These are phyloP conservation scores for Neopestalotiopsis rosae DNA, from an alignment of 2,329 filamentous ascomycete species.

Conservation along the genomic window DNA sequence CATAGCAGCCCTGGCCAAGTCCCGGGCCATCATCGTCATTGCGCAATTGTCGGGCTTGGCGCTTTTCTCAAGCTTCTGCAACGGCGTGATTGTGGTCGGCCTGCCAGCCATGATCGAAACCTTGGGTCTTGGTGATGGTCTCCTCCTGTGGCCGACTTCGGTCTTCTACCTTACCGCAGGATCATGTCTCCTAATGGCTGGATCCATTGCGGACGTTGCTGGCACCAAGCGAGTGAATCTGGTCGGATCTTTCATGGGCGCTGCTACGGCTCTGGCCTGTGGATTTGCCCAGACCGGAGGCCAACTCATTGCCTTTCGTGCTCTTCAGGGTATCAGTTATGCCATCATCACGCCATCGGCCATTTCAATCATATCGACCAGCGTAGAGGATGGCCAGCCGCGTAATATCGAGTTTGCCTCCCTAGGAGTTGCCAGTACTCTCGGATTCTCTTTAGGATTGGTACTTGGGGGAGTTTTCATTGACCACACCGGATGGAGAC, in stretches of 20 bases:
- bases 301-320: slow-evolving; percentile 14
- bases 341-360: background rate
- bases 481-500: slow-evolving; percentile 37
- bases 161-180: slow-evolving; percentile 2
- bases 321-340: slow-evolving; percentile 3
- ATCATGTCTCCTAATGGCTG: slow-evolving; percentile 2
- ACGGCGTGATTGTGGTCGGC: slow-evolving; percentile 8
- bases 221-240: background rate
- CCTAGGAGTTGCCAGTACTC: background rate
- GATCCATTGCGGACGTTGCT: slow-evolving; percentile 6
- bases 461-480: slow-evolving; percentile 35
- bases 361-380: slow-evolving; percentile 13
- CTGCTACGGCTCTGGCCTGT: background rate
- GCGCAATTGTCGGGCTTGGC: background rate
- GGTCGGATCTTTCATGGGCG: background rate
- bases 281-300: slow-evolving; percentile 8
- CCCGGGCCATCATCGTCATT: slow-evolving; percentile 4
- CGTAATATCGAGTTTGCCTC: slow-evolving; percentile 11
- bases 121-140: background rate
- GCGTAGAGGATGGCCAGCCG: background rate
- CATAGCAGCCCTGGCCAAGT: background rate
- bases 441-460: slow-evolving; percentile 8
- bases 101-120: slow-evolving; percentile 1
- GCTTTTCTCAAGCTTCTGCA: background rate
- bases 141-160: slow-evolving; percentile 12